Evolutionary conservation across 768 basidiomycete genomes (phyloP).

Genomic region (Rhodosporidiobolus sp.): DNA sequence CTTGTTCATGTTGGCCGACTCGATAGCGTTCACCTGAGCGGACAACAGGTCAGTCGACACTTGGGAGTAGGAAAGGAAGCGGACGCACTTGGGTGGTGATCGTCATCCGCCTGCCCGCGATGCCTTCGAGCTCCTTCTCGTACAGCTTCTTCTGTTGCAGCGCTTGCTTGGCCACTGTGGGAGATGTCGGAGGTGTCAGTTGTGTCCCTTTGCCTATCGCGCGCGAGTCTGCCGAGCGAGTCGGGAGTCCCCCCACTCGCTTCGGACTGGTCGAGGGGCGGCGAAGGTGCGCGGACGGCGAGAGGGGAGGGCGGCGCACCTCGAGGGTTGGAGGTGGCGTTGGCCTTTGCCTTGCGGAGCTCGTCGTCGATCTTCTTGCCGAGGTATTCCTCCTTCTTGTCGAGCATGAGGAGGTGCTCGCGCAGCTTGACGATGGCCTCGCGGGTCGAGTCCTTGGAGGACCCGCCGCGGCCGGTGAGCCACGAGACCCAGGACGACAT

Average conservation of each 20-base stretch:
- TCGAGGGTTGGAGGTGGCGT: constrained; percentile 88
- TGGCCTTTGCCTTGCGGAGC: constrained; percentile 80
- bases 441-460: constrained; percentile 77
- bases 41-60: not conserved
- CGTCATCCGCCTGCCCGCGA: constrained; percentile 80
- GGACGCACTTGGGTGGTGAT: constrained; percentile 73
- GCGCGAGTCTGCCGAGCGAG: not conserved
- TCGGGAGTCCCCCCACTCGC: not conserved
- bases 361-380: constrained; percentile 97
- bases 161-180: constrained; percentile 77
- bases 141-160: constrained; percentile 87
- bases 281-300: too few species aligned
- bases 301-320: constrained; percentile 58
- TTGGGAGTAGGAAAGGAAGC: not conserved
- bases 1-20: constrained; percentile 94
- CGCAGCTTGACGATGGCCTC: constrained; percentile 90
- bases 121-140: constrained; percentile 78
- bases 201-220: too few species aligned
- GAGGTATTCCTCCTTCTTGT: constrained; percentile 98
- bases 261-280: not conserved
- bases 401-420: constrained; percentile 91
- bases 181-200: not conserved
- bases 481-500: constrained; percentile 71
- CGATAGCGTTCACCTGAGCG: constrained; percentile 76
- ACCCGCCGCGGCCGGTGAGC: constrained; percentile 68